Percentiles rank a stretch among this genome's conserved stretches.
Evolutionary conservation across 805 yeast species (phyloP).

Genomic region (Sungouiozyma ichnusensis): DNA sequence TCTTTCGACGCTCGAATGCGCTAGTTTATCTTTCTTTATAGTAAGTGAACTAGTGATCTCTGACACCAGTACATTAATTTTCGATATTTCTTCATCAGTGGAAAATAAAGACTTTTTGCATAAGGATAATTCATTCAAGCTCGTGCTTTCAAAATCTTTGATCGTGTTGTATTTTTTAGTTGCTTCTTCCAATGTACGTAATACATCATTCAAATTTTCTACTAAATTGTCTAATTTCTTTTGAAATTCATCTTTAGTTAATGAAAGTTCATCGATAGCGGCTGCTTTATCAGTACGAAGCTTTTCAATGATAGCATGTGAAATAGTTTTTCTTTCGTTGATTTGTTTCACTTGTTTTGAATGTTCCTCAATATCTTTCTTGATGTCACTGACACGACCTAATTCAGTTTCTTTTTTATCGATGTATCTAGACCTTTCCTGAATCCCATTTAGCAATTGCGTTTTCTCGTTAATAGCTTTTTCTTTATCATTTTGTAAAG

Average conservation of each 20-base stretch:
- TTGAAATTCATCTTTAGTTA: slow-evolving; percentile 2
- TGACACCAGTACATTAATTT: slow-evolving; percentile 13
- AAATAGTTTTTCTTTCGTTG: slow-evolving; percentile 4
- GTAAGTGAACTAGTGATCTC: slow-evolving; percentile 3
- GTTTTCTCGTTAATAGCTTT: slow-evolving; percentile 14
- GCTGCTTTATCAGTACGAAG: slow-evolving; percentile 4
- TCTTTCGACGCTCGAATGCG: slow-evolving; percentile 51
- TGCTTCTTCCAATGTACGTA: background rate
- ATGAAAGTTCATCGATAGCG: background rate
- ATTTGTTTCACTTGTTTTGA: slow-evolving; percentile 8
- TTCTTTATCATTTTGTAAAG: slow-evolving; percentile 20
- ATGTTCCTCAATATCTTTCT: slow-evolving; percentile 8
- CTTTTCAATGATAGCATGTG: slow-evolving; percentile 6
- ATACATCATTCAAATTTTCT: background rate
- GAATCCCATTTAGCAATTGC: slow-evolving; percentile 12
- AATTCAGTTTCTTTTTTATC: slow-evolving; percentile 18
- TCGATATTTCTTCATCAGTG: background rate
- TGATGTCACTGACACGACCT: slow-evolving; percentile 7
- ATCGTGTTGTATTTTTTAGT: slow-evolving; percentile 4
- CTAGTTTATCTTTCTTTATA: slow-evolving; percentile 29
- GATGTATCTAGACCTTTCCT: slow-evolving; percentile 14
- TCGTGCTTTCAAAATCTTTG: slow-evolving; percentile 7
- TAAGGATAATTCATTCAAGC: slow-evolving; percentile 7
- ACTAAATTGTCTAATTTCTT: background rate
- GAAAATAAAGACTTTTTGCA: slow-evolving; percentile 14